Conservation (phyloP, 2,329 filamentous ascomycete species). For the Epichloe amarillans region DNA sequence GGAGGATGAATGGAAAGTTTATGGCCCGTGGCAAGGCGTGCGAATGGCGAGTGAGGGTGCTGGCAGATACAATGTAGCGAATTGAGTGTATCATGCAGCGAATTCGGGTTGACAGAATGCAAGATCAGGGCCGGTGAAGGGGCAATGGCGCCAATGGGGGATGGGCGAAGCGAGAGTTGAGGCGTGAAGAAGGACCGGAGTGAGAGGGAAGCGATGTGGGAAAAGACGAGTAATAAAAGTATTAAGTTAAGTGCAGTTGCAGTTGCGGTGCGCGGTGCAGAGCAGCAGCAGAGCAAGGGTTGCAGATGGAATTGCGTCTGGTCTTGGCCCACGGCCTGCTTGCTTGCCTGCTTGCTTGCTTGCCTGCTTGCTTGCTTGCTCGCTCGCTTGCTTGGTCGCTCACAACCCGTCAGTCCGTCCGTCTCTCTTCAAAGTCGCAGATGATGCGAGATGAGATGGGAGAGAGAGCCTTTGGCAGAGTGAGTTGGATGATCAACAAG, state of each 20-base stretch:
- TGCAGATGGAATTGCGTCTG: conserved; percentile 2
- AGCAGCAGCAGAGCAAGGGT: not conserved
- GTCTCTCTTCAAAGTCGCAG: not conserved
- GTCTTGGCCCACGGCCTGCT: not conserved
- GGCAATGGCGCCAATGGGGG: conserved; percentile 41
- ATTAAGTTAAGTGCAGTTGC: not conserved
- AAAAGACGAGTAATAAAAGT: conserved; percentile 5
- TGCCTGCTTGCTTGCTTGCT: not conserved
- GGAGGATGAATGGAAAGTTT: conserved; percentile 6
- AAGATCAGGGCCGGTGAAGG: conserved; percentile 14
- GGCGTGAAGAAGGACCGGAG: conserved; percentile 1
- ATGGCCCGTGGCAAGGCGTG: conserved; percentile 6
- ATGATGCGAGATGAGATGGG: not conserved
- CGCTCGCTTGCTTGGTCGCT: not conserved
- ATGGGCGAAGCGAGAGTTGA: conserved; percentile 14
- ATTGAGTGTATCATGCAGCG: not conserved
- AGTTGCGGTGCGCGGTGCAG: not conserved
- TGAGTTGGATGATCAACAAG: not conserved
- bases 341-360: not conserved
- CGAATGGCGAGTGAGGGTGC: not conserved
- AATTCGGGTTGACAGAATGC: not conserved
- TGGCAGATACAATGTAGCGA: not conserved
- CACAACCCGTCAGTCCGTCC: not conserved
- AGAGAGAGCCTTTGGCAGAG: not conserved
- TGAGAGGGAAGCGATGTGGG: not conserved